Conservation (phyloP, 306 rosid genomes). For the Begonia masoniana region DNA sequence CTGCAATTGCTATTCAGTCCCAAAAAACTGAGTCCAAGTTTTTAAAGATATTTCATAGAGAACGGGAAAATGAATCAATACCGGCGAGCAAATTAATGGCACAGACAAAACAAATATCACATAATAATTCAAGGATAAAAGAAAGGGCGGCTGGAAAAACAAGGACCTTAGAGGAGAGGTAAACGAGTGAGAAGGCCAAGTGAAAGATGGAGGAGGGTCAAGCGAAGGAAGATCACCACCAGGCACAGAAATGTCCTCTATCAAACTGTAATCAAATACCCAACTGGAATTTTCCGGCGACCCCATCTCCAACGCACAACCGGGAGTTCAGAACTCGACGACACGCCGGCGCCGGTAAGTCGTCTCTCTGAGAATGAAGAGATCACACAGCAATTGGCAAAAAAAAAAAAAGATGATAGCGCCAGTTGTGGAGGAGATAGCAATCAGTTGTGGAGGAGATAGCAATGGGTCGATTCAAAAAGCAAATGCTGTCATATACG, state of each 20-base stretch:
- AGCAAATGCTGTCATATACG: too few species aligned
- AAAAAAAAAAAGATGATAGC: too few species aligned
- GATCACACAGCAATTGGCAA: too few species aligned
- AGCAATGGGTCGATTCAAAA: too few species aligned
- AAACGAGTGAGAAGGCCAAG: constrained; percentile 38
- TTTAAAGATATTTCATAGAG: not conserved
- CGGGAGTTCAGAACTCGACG: constrained; percentile 5
- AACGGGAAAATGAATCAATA: not conserved
- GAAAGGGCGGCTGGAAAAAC: not conserved
- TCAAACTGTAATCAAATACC: constrained; percentile 42
- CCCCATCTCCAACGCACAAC: constrained; percentile 16
- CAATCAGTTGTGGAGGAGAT: too few species aligned
- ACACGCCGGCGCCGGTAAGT: too few species aligned
- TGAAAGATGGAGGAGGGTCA: constrained; percentile 30
- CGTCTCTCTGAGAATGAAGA: too few species aligned
- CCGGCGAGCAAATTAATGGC: not conserved
- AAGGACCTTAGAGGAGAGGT: constrained; percentile 23
- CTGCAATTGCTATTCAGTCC: not conserved
- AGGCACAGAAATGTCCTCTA: constrained; percentile 36
- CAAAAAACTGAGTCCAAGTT: not conserved
- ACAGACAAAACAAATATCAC: too few species aligned
- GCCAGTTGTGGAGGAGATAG: too few species aligned
- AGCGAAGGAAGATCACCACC: constrained; percentile 13
- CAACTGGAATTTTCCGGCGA: constrained; percentile 34
- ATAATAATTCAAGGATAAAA: not conserved